These are phyloP conservation scores for Lanmaoa rubissima DNA, from an alignment of 768 basidiomycete species.

Conservation along the genomic window DNA sequence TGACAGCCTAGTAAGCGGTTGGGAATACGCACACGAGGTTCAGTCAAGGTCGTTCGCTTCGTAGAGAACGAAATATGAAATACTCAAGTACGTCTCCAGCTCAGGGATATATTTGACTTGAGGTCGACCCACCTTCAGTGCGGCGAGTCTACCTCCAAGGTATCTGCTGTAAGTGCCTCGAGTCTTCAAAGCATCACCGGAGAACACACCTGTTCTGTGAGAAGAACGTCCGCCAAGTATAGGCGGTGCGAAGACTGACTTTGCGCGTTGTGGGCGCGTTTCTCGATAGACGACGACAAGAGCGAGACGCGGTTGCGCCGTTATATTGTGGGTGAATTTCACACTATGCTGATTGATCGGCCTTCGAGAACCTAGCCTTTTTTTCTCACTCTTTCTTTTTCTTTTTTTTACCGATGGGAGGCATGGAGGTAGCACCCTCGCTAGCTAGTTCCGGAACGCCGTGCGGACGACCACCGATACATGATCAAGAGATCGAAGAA, in stretches of 20 bases:
- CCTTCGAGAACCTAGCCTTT: background rate
- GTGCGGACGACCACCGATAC: background rate
- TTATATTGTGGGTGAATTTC: background rate
- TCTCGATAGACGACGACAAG: background rate
- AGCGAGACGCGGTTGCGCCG: background rate
- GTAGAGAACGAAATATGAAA: background rate
- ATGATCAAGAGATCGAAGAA: background rate
- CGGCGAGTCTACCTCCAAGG: background rate
- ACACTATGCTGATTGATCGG: conserved; percentile 1
- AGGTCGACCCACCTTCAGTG: conserved; percentile 4
- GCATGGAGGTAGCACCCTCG: background rate
- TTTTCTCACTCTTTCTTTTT: background rate
- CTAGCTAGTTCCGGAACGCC: background rate
- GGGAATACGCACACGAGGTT: conserved; percentile 6
- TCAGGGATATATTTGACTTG: background rate
- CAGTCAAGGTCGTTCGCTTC: conserved; percentile 9
- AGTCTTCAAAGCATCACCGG: background rate
- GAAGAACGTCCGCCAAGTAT: too few relatives aligned
- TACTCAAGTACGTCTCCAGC: background rate
- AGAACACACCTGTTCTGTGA: background rate
- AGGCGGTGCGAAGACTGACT: background rate
- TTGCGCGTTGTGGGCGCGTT: conserved; percentile 1
- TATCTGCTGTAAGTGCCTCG: too few relatives aligned
- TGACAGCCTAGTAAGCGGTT: background rate
- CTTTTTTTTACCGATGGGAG: background rate